These are phyloP conservation scores for Piedraia hortae DNA, from an alignment of 2,329 filamentous ascomycete genomes.

Conservation along the genomic window DNA sequence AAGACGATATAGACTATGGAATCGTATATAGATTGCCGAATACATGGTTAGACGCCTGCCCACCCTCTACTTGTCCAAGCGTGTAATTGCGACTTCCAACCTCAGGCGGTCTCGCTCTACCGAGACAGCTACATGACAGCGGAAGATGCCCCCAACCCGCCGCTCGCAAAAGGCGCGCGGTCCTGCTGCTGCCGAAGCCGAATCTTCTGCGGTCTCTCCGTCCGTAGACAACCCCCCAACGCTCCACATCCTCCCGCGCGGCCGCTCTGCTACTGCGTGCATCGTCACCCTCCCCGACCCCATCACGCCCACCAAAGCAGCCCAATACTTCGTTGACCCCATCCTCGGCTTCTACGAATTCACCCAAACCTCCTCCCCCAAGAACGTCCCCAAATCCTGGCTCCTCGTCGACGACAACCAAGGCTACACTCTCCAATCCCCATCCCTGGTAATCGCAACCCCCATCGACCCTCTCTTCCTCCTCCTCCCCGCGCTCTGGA, in stretches of 20 bases:
- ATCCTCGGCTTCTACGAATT: conserved; percentile 32
- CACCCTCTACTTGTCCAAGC: too few species aligned
- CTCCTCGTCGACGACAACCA: conserved; percentile 16
- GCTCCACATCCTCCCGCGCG: conserved; percentile 29
- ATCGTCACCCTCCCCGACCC: conserved; percentile 30
- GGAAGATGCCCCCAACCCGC: too few species aligned
- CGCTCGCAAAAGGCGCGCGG: too few species aligned
- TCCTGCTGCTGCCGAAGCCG: too few species aligned
- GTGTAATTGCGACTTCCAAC: too few species aligned
- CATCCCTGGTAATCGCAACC: conserved; percentile 62
- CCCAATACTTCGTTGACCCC: conserved; percentile 31
- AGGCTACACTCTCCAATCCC: conserved; percentile 33
- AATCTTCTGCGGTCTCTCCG: too few species aligned
- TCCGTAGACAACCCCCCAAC: conserved; percentile 17
- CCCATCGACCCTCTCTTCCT: conserved; percentile 65
- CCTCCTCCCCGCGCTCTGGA: conserved; percentile 38
- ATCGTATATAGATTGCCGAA: too few species aligned
- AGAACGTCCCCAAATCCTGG: conserved; percentile 26
- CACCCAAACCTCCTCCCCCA: conserved; percentile 25
- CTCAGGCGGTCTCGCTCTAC: too few species aligned
- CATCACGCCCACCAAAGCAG: conserved; percentile 18
- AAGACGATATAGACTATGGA: too few species aligned
- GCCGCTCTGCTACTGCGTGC: conserved; percentile 23
- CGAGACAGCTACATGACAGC: too few species aligned
- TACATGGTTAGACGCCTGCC: too few species aligned